Evolutionary conservation across 2,329 filamentous ascomycete species (phyloP), one percentile per base, ranked within the genome.

Genomic region (Aspergillus sp.): DNA sequence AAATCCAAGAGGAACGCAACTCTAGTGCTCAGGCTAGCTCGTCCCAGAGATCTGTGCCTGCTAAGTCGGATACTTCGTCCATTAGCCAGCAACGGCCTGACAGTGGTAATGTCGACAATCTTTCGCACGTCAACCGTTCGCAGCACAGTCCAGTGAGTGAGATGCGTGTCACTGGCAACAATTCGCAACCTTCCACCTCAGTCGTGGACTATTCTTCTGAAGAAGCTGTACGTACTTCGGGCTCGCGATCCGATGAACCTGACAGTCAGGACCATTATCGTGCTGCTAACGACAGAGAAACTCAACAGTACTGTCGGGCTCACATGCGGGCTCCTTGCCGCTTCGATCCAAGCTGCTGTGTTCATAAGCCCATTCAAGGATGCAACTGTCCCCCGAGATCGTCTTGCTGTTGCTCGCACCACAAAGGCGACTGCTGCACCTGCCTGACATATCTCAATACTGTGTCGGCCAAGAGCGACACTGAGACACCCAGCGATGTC

Each of bases 361-460:
- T 69, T 13, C 67, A 69, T 47, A 57, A 47, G 28, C 43, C 56
- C 21, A n/a, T 25, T 7, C 7, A 21, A 15, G 47, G 50, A 19
- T 67, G 63, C n/a, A 51, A 28, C 19, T 69, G 67, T 47, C 59
- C 66, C 8, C 57, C 57, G 23, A 61, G 43, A 10, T 30, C 36
- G 38, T 66, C 67, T 2, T 69, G 67, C 53, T 69, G 67, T 48
- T 69, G 66, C 51, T n/a, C 57, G 9, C 67, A 69, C 52, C 65
- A 68, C 43, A 47, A 53, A 10, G 64, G 66, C 9, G 66, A 69
- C 38, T 69, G 47, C 47, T 50, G 47, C 47, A 50, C 15, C 12
- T 50, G 47, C 25, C 19, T 50, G 47, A 50, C 13, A 17, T 30
- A 15, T 30, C n/a, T 25, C 13, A 28, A 50, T 9, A n/a, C 15